Base-by-base conservation (phyloP, 176 grass and related monocot species). In the Thinopyrum elongatum region DNA sequence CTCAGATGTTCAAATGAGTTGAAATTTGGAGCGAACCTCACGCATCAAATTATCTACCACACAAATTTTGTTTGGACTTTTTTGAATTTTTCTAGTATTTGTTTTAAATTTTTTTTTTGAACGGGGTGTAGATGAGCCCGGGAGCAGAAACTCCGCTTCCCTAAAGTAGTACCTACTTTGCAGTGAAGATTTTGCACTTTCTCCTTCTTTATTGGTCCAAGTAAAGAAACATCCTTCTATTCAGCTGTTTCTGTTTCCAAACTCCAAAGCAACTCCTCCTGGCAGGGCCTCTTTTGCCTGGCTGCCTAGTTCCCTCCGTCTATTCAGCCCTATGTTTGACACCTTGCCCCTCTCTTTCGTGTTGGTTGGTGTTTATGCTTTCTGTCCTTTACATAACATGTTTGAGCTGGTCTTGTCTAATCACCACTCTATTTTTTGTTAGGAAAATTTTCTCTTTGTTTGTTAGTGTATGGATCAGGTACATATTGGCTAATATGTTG, bases 291-390 rank as follows among this genome's bases (percentile, higher is more conserved):
- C 17, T 51, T 77, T 33, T 77, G 53, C 25, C 31, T 66, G 49
- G 47, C 31, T 79, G 51, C 35, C 83, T 22, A 68, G 17, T 82
- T 60, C 29, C 74, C 61, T 64, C 77, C 70, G 31, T 65, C 74
- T 79, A 23, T 87, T 79, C 72, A 65, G 38, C 62, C 29, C 71
- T 86, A 68, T 81, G 86, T 67, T 95, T 71, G 41, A 65, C 77
- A 47, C 87, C 71, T 85, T 87, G 42, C 57, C 23, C 36, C 11
- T n/a, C 17, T 83, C 30, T 64, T 76, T 60, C 8, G 9, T 26
- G 49, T 61, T 77, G 63, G 42, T 34, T 55, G 79, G 36, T 82
- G 60, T 68, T 42, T 27, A 33, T 59, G 36, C 16, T 7, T 26
- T 76, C 26, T 34, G 19, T 49, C 29, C 15, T 78, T 44, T 19